Evolutionary conservation across 164 flowering plant species (phyloP).

Genomic region (Sedum album): DNA sequence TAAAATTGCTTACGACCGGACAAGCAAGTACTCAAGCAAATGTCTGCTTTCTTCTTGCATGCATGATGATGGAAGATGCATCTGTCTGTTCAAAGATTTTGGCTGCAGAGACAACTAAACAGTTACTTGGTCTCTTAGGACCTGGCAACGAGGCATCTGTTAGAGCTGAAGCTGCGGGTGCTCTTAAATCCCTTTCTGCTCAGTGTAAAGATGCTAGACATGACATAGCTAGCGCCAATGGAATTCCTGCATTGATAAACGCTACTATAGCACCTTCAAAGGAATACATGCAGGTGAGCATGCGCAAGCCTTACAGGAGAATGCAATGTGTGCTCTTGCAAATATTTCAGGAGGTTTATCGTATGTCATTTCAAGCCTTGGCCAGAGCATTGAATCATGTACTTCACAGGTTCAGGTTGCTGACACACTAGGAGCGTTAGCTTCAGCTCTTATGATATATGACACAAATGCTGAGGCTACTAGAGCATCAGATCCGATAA

Average conservation of each 20-base stretch:
- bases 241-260: conserved; percentile 91
- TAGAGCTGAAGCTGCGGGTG: conserved; percentile 95
- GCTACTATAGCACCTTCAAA: conserved; percentile 99
- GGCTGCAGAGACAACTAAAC: conserved; percentile 76
- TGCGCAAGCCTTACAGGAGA: conserved; percentile 97
- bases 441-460: conserved; percentile 99
- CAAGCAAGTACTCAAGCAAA: conserved; percentile 77
- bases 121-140: conserved; percentile 72
- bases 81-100: conserved; percentile 71
- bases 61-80: conserved; percentile 92
- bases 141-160: conserved; percentile 80
- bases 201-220: conserved; percentile 83
- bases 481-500: conserved; percentile 69
- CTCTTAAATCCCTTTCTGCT: conserved; percentile 92
- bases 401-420: conserved; percentile 81
- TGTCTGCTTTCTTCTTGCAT: conserved; percentile 90
- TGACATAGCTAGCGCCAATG: conserved; percentile 71
- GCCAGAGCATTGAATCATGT: conserved; percentile 94
- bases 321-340: conserved; percentile 99
- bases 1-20: conserved; percentile 69
- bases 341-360: conserved; percentile 98
- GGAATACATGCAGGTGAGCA: conserved; percentile 95
- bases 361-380: conserved; percentile 91
- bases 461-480: conserved; percentile 74
- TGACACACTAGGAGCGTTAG: conserved; percentile 94